Evolutionary conservation across 1,284 basidiomycete genomes (phyloP), one percentile per base, ranked within the genome.

Genomic region (Papiliotrema laurentii): DNA sequence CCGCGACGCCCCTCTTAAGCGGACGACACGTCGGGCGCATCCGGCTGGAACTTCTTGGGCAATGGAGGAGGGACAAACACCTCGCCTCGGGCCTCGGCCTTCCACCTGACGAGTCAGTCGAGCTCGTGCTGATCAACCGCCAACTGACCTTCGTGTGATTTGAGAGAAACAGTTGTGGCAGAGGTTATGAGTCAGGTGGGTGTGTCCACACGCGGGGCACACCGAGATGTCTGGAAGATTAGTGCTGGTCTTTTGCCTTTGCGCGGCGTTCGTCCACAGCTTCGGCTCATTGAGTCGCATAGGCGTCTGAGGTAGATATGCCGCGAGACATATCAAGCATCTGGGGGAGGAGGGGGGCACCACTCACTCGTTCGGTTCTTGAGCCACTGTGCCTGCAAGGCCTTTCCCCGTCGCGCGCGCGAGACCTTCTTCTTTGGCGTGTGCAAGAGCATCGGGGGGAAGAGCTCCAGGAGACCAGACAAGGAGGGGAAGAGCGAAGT

Each of bases 381-480:
- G 62, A 97, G 75, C 0, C 92, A 92, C 75, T 97, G 97, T 74
- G 94, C 91, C 3, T 92, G 87, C 49, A 83, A 83, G 26, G 93
- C 81, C 92, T 97, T 97, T n/a, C 85, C 81, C 73, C 97, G 97
- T 43, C 89, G 79, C 26, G 89, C 92, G 72, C 97, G 93, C 0
- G 91, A 91, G 9, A 84, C 81, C 77, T 96, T 96, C 74, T 86
- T 88, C 77, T 97, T 97, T 16, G 94, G 94, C 2, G 94, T 93
- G 16, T 93, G 93, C 41, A 89, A 81, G 24, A 97, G 75, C 64
- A 96, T 83, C 1, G 91, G 82, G 22, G 93, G 90, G 61, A 97
- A 81, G 27, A 94, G 79, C 53, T 91, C 87, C 42, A 85, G 78
- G 25, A 92, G 76, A 9, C 84, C 81, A 43, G 80, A 56, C 33